A percentile compares a stretch with the other conserved stretches of the same genome.
These are phyloP conservation scores for Phellinidium pouzarii DNA, from an alignment of 1,284 basidiomycete species.

Conservation along the genomic window DNA sequence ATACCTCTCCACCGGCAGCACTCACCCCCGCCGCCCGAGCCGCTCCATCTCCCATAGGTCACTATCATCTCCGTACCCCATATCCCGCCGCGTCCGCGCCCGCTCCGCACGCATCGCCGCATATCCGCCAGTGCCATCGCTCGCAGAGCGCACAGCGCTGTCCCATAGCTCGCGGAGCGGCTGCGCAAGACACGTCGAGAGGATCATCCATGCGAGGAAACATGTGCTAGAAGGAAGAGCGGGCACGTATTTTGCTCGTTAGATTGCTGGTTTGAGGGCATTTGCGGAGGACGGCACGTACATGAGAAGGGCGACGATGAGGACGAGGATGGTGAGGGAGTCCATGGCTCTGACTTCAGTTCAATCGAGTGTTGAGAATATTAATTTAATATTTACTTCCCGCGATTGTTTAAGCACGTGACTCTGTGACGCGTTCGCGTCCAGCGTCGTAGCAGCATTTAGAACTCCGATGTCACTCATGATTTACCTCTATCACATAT, in stretches of 20 bases:
- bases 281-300: neutral
- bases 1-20: neutral
- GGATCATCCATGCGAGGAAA: conserved; percentile 16
- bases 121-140: neutral
- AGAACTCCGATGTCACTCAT: no score
- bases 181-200: conserved; percentile 14
- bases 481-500: no score
- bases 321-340: neutral
- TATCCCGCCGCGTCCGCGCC: conserved; percentile 6
- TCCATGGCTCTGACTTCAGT: neutral
- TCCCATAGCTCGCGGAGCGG: conserved; percentile 15
- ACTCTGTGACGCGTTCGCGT: no score
- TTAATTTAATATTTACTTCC: neutral
- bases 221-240: conserved; percentile 4
- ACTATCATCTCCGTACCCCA: conserved; percentile 14
- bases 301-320: neutral
- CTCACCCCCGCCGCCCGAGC: conserved; percentile 7
- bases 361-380: neutral
- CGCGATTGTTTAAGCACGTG: no score
- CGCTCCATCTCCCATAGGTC: conserved; percentile 18
- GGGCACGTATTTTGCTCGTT: neutral
- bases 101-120: neutral
- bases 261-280: neutral
- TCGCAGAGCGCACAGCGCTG: neutral
- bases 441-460: no score